Conservation (phyloP, 495 filamentous ascomycete species). For the Melanomma pulvis-pyrius region DNA sequence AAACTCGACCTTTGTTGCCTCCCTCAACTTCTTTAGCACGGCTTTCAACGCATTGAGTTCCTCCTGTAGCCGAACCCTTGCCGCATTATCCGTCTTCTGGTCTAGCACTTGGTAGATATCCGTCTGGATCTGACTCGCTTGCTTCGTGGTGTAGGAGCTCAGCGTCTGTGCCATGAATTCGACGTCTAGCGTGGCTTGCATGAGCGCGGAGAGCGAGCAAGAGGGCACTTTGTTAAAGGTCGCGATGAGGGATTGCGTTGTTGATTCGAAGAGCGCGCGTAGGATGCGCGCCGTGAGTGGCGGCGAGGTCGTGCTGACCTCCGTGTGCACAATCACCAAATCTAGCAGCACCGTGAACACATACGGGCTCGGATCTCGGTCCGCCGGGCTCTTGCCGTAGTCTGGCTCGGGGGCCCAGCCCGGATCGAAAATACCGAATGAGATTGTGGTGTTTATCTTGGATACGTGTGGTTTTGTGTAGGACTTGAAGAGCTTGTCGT, state of each 20-base stretch:
- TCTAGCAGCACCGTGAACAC: constrained; percentile 81
- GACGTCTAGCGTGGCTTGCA: constrained; percentile 96
- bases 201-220: constrained; percentile 78
- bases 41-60: constrained; percentile 88
- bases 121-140: constrained; percentile 75
- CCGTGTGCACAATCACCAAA: constrained; percentile 87
- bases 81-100: constrained; percentile 80
- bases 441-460: constrained; percentile 64
- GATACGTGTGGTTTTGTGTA: constrained; percentile 77
- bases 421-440: constrained; percentile 67
- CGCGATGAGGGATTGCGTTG: constrained; percentile 54
- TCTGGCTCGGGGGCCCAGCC: constrained; percentile 66
- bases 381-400: constrained; percentile 46
- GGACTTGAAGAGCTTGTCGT: constrained; percentile 83
- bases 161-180: constrained; percentile 96
- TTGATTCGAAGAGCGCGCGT: constrained; percentile 76
- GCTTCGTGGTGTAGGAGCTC: constrained; percentile 81
- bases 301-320: constrained; percentile 74
- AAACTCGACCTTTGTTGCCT: constrained; percentile 84
- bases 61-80: constrained; percentile 72
- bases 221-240: constrained; percentile 64
- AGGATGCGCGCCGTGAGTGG: constrained; percentile 71
- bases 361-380: constrained; percentile 79
- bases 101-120: constrained; percentile 90
- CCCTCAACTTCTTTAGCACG: constrained; percentile 78